Evolutionary conservation across 2,329 filamentous ascomycete genomes (phyloP).

Genomic region (Cercospora brassicicola): DNA sequence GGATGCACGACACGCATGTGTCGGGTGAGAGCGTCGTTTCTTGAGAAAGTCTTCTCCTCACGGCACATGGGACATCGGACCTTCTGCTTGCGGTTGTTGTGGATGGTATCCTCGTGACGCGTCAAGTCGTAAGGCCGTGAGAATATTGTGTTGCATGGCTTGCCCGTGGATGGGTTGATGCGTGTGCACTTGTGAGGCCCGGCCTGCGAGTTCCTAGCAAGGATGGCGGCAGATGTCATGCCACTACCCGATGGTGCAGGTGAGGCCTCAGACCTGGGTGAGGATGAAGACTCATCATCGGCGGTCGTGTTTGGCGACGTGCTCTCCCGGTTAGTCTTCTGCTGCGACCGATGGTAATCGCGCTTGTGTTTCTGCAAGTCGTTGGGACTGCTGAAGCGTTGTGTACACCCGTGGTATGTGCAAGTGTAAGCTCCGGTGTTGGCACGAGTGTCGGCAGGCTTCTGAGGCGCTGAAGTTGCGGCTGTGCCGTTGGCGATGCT

Average conservation of each 20-base stretch:
- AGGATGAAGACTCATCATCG: slow-evolving; percentile 32
- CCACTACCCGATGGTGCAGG: slow-evolving; percentile 37
- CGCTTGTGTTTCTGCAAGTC: slow-evolving; percentile 94
- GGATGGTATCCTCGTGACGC: slow-evolving; percentile 94
- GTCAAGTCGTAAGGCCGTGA: slow-evolving; percentile 95
- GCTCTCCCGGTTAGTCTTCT: slow-evolving; percentile 40
- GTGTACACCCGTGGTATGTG: slow-evolving; percentile 86
- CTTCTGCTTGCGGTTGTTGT: slow-evolving; percentile 92
- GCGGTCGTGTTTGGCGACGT: slow-evolving; percentile 41
- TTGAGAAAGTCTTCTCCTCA: slow-evolving; percentile 95
- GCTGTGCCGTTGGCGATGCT: slow-evolving; percentile 36
- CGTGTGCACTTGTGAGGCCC: slow-evolving; percentile 91
- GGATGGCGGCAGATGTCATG: slow-evolving; percentile 56
- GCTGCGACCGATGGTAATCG: slow-evolving; percentile 80
- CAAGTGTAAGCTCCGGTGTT: slow-evolving; percentile 92
- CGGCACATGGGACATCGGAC: slow-evolving; percentile 89
- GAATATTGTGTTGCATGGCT: slow-evolving; percentile 91
- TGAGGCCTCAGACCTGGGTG: slow-evolving; percentile 36
- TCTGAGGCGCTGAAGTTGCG: slow-evolving; percentile 38
- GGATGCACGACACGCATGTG: slow-evolving; percentile 95
- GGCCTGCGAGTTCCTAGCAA: slow-evolving; percentile 77
- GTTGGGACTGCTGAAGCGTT: slow-evolving; percentile 82
- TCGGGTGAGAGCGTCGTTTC: slow-evolving; percentile 88
- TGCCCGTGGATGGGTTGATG: slow-evolving; percentile 91
- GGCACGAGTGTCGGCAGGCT: slow-evolving; percentile 66